Percentiles rank a stretch among this genome's conserved stretches.
These are phyloP conservation scores for Leucoagaricus sp. DNA, from an alignment of 1,284 basidiomycete species.

Conservation along the genomic window DNA sequence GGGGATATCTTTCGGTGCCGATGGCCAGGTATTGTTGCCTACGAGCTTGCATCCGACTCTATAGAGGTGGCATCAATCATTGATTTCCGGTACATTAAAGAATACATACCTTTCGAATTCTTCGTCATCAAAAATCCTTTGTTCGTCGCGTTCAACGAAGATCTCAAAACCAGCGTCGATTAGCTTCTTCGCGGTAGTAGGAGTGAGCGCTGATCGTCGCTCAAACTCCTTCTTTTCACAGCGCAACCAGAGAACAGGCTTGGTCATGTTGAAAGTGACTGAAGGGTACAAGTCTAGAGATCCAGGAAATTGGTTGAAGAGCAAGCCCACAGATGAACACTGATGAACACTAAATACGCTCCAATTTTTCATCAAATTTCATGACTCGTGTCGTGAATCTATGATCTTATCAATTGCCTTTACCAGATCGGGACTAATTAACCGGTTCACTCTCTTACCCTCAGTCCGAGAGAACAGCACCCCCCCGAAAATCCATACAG, in stretches of 20 bases:
- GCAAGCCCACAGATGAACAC: not conserved
- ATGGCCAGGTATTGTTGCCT: constrained; percentile 89
- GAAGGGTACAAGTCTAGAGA: not conserved
- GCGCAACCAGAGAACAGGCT: constrained; percentile 77
- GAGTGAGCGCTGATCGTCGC: constrained; percentile 91
- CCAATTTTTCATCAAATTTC: not conserved
- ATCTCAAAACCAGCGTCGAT: constrained; percentile 93
- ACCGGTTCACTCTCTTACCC: not conserved
- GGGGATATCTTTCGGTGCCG: constrained; percentile 71
- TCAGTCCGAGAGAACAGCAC: too few relatives aligned
- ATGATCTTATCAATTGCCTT: constrained; percentile 14
- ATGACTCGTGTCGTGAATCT: constrained; percentile 20
- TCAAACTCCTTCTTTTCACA: constrained; percentile 97
- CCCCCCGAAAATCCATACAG: not conserved
- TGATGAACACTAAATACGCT: not conserved
- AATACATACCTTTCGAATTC: constrained; percentile 90
- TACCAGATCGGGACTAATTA: not conserved
- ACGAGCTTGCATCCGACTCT: constrained; percentile 82
- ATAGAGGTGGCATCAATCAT: constrained; percentile 1
- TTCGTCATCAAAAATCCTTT: constrained; percentile 93
- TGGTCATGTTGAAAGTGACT: constrained; percentile 35
- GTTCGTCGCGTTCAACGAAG: constrained; percentile 90
- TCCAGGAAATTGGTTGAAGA: not conserved
- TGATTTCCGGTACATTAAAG: not conserved
- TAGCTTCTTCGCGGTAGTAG: constrained; percentile 88